Evolutionary conservation across 352 stramenopile genomes (phyloP), one percentile per base, ranked within the genome.

Genomic region (Plasmopara viticola): DNA sequence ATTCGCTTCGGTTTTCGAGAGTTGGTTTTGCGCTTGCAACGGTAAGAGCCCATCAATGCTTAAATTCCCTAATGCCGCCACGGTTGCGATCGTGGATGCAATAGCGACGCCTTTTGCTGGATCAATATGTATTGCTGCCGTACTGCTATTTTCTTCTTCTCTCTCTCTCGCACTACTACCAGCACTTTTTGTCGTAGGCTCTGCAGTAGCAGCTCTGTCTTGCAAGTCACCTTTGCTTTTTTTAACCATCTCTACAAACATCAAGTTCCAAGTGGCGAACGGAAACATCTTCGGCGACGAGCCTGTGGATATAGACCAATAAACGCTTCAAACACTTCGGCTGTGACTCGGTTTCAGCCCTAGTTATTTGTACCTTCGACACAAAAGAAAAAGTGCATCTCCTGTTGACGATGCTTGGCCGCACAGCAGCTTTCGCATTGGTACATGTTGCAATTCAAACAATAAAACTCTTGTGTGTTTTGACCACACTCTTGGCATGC

Each of bases 401-500:
- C 60, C 25, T 47, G 20, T 15, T 66, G 55, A 43, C 62, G 35
- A 39, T 84, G 73, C 35, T 71, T 70, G 10, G 42, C 40, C 0
- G 58, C 58, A 51, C 74, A 87, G 62, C 79, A 90, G 4, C 33
- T 33, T n/a, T 83, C 66, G 28, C 79, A 90, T 53, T 84, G 70
- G 52, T 83, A 77, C 39, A 47, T 58, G 20, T 66, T 61, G 57
- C 79, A 90, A 30, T 67, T 66, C 2, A 70, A 13, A 46, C 79
- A 90, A 33, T 76, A 72, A 12, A 90, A 87, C 18, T 83, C 72
- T 29, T 70, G 48, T 1, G 37, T 49, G 9, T 70, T 72, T 9
- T 64, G 52, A 6, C 63, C 55, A 42, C 78, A 90, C 7, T 66
- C 63, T 18, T 85, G 65, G 37, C 78, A 90, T 29, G 64, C 78